Evolutionary conservation across 371 early-diverging fungal genomes (phyloP).

Genomic region (Rhizopus delemar): DNA sequence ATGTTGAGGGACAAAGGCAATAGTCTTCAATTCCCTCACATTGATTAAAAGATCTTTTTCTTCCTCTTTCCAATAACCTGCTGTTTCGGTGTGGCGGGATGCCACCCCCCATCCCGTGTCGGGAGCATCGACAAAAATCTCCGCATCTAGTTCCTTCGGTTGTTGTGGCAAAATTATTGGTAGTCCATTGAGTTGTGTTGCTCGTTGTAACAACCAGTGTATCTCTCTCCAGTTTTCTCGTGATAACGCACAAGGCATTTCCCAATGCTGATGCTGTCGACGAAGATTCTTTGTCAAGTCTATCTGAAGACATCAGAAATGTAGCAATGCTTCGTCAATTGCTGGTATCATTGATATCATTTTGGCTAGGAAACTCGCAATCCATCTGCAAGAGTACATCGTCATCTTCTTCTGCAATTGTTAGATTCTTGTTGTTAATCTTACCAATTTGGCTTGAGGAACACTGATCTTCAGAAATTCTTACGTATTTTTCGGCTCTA

Average conservation of each 20-base stretch:
- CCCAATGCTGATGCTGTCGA: not conserved
- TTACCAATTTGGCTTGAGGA: not conserved
- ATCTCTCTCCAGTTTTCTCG: not conserved
- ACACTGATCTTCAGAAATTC: constrained; percentile 9
- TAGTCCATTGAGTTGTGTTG: constrained; percentile 4
- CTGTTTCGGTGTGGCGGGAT: not conserved
- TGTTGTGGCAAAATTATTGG: not conserved
- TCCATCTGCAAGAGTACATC: not conserved
- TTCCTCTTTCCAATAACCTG: constrained; percentile 10
- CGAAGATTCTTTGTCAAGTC: constrained; percentile 4
- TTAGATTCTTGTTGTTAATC: constrained; percentile 3
- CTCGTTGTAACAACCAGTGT: constrained; percentile 7
- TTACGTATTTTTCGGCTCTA: not conserved
- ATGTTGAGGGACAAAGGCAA: not conserved
- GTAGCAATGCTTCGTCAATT: constrained; percentile 1
- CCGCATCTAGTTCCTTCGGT: not conserved
- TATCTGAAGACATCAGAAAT: constrained; percentile 3
- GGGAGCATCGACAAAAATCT: not conserved
- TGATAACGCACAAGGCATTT: not conserved
- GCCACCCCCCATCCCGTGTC: not conserved
- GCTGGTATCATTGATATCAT: constrained; percentile 9
- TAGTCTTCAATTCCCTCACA: not conserved
- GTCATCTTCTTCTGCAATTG: not conserved
- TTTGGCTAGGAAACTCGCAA: constrained; percentile 4
- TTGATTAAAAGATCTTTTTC: constrained; percentile 10